These are phyloP conservation scores for Colletotrichum sp. DNA, from an alignment of 2,329 filamentous ascomycete genomes.

Conservation along the genomic window DNA sequence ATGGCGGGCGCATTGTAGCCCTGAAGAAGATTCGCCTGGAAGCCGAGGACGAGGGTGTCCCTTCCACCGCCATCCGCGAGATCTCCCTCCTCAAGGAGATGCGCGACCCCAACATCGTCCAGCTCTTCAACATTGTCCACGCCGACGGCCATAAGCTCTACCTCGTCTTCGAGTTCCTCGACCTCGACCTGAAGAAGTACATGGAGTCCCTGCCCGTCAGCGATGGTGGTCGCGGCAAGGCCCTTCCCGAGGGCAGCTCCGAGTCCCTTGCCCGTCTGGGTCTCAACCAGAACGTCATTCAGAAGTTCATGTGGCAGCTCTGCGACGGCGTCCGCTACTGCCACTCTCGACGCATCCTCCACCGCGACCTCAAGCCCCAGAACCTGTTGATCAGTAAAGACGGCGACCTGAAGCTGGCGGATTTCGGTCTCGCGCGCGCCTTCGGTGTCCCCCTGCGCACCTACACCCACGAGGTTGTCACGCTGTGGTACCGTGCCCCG, in stretches of 20 bases:
- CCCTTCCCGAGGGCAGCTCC: slow-evolving; percentile 78
- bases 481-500: slow-evolving; percentile 89
- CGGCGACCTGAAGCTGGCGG: slow-evolving; percentile 87
- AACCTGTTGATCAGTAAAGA: slow-evolving; percentile 87
- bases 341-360: slow-evolving; percentile 85
- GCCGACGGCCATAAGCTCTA: slow-evolving; percentile 95
- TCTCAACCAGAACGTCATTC: slow-evolving; percentile 80
- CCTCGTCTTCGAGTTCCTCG: slow-evolving; percentile 90
- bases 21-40: slow-evolving; percentile 96
- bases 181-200: slow-evolving; percentile 92
- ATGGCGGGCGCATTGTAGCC: slow-evolving; percentile 84
- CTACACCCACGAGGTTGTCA: slow-evolving; percentile 95
- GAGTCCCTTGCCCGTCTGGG: slow-evolving; percentile 69
- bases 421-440: slow-evolving; percentile 87
- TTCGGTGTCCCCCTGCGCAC: slow-evolving; percentile 91
- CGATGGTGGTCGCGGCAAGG: slow-evolving; percentile 85
- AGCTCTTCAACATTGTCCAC: slow-evolving; percentile 89
- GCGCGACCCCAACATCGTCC: slow-evolving; percentile 89
- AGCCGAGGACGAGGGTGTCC: slow-evolving; percentile 92
- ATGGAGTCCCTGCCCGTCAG: slow-evolving; percentile 89
- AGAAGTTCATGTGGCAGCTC: slow-evolving; percentile 91
- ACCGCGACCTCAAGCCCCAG: slow-evolving; percentile 90
- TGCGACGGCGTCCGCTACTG: slow-evolving; percentile 87
- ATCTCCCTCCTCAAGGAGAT: slow-evolving; percentile 95
- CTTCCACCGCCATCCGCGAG: slow-evolving; percentile 90